Evolutionary conservation across 306 rosid species (phyloP).

Genomic region (Lathyrus tuberosus): DNA sequence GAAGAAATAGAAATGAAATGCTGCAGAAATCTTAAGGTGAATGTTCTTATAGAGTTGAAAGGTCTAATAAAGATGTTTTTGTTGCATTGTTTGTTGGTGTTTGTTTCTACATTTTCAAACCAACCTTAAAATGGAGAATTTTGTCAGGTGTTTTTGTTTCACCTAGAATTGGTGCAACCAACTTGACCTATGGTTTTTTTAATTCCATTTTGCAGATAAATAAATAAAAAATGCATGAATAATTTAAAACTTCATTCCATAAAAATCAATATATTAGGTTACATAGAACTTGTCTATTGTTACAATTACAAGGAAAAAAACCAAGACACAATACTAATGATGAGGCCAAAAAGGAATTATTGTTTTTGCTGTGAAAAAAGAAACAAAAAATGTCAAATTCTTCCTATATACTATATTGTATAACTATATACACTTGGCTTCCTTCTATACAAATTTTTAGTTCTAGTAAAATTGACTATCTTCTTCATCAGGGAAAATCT

Average conservation of each 20-base stretch:
- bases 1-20: constrained; percentile 22
- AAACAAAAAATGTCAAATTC: background rate
- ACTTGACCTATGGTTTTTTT: constrained; percentile 48
- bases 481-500: constrained; percentile 58
- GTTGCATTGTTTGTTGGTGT: constrained; percentile 33
- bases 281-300: constrained; percentile 24
- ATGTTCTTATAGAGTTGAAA: background rate
- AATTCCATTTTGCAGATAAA: background rate
- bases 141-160: constrained; percentile 39
- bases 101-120: constrained; percentile 52
- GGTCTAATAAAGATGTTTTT: constrained; percentile 33
- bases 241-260: background rate
- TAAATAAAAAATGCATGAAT: background rate
- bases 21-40: background rate
- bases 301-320: constrained; percentile 35
- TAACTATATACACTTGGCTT: constrained; percentile 43
- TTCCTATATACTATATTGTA: constrained; percentile 29
- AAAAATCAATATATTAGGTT: constrained; percentile 2
- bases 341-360: constrained; percentile 41
- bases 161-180: constrained; percentile 72
- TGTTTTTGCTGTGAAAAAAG: constrained; percentile 7
- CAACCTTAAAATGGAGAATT: constrained; percentile 42
- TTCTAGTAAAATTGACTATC: constrained; percentile 40
- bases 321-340: constrained; percentile 30
- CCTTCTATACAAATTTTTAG: constrained; percentile 11